Evolutionary conservation across 1,284 basidiomycete species (phyloP).

Genomic region (Malassezia caprae): DNA sequence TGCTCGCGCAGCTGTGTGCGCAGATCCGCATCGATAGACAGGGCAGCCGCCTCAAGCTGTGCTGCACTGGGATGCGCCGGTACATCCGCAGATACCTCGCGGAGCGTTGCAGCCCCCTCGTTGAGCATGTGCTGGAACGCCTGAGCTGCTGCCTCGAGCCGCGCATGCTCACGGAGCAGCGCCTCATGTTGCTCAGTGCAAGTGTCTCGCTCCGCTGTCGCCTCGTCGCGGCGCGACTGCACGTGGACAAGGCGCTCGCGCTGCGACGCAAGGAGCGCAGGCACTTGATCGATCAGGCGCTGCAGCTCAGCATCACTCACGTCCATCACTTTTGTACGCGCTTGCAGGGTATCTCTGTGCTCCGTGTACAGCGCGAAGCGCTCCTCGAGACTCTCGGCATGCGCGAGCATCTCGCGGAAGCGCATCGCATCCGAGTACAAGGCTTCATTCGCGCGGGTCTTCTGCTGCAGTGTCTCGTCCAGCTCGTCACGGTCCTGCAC

Average conservation of each 20-base stretch:
- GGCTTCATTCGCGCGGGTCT: constrained; percentile 65
- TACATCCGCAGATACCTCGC: background rate
- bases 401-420: constrained; percentile 71
- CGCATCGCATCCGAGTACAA: constrained; percentile 73
- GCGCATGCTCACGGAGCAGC: constrained; percentile 8
- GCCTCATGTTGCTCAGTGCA: constrained; percentile 5
- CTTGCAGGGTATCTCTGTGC: constrained; percentile 57
- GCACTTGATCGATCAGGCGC: constrained; percentile 27
- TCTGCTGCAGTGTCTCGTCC: constrained; percentile 34
- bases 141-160: constrained; percentile 1
- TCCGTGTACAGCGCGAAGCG: constrained; percentile 60
- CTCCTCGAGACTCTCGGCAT: constrained; percentile 61
- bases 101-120: constrained; percentile 25
- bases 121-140: constrained; percentile 12
- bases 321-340: constrained; percentile 57
- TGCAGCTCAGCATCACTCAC: constrained; percentile 18
- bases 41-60: background rate
- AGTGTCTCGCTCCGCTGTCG: background rate
- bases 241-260: background rate
- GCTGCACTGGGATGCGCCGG: background rate
- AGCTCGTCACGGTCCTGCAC: constrained; percentile 29
- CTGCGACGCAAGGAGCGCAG: constrained; percentile 5
- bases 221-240: background rate
- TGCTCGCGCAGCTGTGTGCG: background rate
- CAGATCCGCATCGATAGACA: background rate